Evolutionary conservation across 306 rosid genomes (phyloP).

Genomic region (Quercus alba): DNA sequence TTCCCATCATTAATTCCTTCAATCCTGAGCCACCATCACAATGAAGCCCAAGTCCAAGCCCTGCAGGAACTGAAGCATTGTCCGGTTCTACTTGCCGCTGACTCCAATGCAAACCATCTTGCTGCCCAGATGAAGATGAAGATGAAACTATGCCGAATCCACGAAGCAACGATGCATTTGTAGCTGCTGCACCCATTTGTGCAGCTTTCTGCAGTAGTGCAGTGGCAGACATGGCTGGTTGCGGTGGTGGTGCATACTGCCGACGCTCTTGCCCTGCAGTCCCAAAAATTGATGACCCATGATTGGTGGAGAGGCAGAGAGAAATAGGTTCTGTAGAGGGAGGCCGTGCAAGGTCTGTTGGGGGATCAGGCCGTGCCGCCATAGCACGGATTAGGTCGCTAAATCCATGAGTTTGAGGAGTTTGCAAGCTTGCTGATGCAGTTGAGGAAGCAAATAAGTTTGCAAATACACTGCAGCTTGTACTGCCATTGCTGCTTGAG

Average conservation of each 20-base stretch:
- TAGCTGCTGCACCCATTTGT: slow-evolving; percentile 78
- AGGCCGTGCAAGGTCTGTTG: slow-evolving; percentile 42
- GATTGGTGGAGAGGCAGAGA: slow-evolving; percentile 71
- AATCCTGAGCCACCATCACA: slow-evolving; percentile 64
- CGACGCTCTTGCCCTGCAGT: slow-evolving; percentile 59
- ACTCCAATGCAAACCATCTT: slow-evolving; percentile 67
- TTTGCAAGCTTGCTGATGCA: slow-evolving; percentile 45
- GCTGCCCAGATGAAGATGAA: slow-evolving; percentile 44
- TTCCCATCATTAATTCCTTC: slow-evolving; percentile 77
- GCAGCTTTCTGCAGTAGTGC: slow-evolving; percentile 96
- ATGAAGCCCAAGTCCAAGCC: slow-evolving; percentile 77
- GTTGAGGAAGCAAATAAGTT: slow-evolving; percentile 78
- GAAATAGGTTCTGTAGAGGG: slow-evolving; percentile 66
- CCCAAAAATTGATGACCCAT: slow-evolving; percentile 58
- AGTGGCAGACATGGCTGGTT: slow-evolving; percentile 88
- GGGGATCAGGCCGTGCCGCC: slow-evolving; percentile 44
- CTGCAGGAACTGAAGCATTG: slow-evolving; percentile 42
- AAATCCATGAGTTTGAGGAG: slow-evolving; percentile 55
- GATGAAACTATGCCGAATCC: slow-evolving; percentile 78
- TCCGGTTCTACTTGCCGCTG: slow-evolving; percentile 54
- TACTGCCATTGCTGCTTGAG: slow-evolving; percentile 54
- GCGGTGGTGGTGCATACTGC: slow-evolving; percentile 56
- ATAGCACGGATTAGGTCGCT: slow-evolving; percentile 55
- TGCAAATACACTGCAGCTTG: slow-evolving; percentile 64
- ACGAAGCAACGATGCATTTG: slow-evolving; percentile 70